Conservation (phyloP, 495 filamentous ascomycete species). For the Podospora didyma region DNA sequence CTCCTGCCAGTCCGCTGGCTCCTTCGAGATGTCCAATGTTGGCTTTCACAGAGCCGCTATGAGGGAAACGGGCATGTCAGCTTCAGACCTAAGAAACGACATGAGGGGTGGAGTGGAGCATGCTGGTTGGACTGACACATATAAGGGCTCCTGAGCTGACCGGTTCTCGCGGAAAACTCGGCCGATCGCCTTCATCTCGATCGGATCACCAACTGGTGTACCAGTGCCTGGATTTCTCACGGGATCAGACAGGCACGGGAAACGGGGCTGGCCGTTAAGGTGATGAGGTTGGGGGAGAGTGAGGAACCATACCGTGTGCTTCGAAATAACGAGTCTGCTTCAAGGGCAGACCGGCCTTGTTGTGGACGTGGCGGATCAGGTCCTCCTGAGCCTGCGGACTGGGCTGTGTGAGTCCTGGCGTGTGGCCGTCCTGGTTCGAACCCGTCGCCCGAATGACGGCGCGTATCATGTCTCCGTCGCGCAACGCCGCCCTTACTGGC, state of each 20-base stretch:
- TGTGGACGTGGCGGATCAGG: constrained; percentile 46
- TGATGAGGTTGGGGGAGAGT: no score
- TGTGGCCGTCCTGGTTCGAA: constrained; percentile 52
- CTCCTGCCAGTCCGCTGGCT: constrained; percentile 44
- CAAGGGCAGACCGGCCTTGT: constrained; percentile 39
- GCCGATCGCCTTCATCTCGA: constrained; percentile 48
- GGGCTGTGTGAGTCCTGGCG: constrained; percentile 47
- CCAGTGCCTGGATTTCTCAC: constrained; percentile 34
- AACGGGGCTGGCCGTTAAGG: background rate
- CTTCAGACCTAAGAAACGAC: background rate
- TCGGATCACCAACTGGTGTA: constrained; percentile 52
- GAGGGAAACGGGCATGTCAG: background rate
- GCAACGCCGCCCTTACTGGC: constrained; percentile 41
- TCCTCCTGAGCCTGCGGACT: constrained; percentile 45
- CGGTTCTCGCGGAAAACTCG: constrained; percentile 28
- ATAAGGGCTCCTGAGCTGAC: constrained; percentile 29
- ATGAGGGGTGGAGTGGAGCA: background rate
- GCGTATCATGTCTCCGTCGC: constrained; percentile 48
- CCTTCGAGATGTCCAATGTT: constrained; percentile 55
- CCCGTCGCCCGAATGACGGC: constrained; percentile 52
- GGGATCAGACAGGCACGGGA: background rate
- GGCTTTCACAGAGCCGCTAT: constrained; percentile 50
- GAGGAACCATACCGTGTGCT: constrained; percentile 35
- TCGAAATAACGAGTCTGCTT: constrained; percentile 43
- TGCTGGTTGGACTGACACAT: constrained; percentile 29